phyloP scores from a whole-genome alignment of 2,329 filamentous ascomycete species.

The Colletotrichum higginsianum region DNA sequence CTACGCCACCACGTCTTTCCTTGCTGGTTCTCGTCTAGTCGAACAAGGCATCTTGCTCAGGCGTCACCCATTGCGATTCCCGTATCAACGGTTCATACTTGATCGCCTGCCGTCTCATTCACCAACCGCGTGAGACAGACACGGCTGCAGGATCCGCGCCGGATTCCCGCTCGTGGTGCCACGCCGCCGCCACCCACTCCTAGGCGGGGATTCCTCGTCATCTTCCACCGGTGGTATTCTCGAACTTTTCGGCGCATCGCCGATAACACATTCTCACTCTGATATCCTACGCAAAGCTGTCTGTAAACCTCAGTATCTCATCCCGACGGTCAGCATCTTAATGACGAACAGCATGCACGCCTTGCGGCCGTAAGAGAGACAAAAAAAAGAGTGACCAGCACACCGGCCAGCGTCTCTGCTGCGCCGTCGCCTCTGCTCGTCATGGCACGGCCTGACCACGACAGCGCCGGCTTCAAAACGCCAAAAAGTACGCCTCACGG shows the following conservation, averaged over 20 bases:
- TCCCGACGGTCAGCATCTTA: background rate
- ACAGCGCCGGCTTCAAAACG: background rate
- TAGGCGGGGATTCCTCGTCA: background rate
- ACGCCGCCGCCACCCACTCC: too few species aligned
- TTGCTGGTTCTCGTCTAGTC: background rate
- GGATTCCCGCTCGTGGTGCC: background rate
- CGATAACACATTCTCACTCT: too few species aligned
- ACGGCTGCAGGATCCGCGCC: background rate
- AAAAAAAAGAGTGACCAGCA: background rate
- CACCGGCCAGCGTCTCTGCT: background rate
- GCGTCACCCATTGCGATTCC: background rate
- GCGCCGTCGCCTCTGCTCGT: background rate
- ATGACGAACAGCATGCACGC: slow-evolving; percentile 6
- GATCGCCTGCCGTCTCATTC: background rate
- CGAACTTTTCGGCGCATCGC: background rate
- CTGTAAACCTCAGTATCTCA: background rate
- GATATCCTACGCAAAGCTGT: background rate
- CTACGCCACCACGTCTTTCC: background rate
- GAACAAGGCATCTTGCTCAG: background rate
- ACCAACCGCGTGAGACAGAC: background rate
- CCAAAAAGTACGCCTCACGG: slow-evolving; percentile 10
- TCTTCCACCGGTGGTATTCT: background rate
- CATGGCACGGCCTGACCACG: slow-evolving; percentile 16
- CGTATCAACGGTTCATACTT: background rate
- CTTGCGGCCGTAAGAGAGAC: background rate